Evolutionary conservation across 78 protist species (phyloP), one percentile per base, ranked within the genome.

Genomic region (Emiliania huxleyi): DNA sequence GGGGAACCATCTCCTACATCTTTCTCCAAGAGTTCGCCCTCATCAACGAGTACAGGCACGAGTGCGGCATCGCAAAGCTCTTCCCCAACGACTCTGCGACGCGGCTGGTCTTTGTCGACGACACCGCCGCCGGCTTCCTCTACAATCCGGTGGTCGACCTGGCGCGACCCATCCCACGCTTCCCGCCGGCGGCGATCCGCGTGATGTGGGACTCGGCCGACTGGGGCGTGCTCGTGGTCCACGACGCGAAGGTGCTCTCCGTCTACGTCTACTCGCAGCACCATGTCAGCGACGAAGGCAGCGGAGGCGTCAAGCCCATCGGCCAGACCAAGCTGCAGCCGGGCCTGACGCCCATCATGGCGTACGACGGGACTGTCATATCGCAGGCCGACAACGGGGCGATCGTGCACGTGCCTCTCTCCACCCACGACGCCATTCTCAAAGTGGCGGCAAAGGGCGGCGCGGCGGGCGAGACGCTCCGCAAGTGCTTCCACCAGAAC

Each of bases 141-240:
- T 91, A 45, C 93, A 56, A 37, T 48, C 96, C 96, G 5, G 93
- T 77, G 22, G 43, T 43, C 75, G 96, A 96, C 35, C 4, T 0
- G 43, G 73, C 38, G 26, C 1, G 69, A 37, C 69, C n/a, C 23
- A 73, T 96, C 55, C 91, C 94, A 0, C 26, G 48, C 69, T 37
- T 49, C 25, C 56, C 84, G 38, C 2, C 25, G 38, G 19, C 40
- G n/a, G 5, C 94, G 43, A 40, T 6, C 48, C 0, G 4, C 52
- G 44, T 95, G 35, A 6, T 96, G 55, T 96, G 97, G 97, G 97
- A 96, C 91, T 0, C 0, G 43, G 6, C 79, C 33, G 96, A 96
- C 81, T 48, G 49, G 38, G 94, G 95, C 37, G 93, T 90, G 44
- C 56, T 96, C 62, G 94, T 91, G 6, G 91, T 81, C 26, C 5